Conservation (phyloP, 2,329 filamentous ascomycete genomes). For the Penicillium rolfsii region DNA sequence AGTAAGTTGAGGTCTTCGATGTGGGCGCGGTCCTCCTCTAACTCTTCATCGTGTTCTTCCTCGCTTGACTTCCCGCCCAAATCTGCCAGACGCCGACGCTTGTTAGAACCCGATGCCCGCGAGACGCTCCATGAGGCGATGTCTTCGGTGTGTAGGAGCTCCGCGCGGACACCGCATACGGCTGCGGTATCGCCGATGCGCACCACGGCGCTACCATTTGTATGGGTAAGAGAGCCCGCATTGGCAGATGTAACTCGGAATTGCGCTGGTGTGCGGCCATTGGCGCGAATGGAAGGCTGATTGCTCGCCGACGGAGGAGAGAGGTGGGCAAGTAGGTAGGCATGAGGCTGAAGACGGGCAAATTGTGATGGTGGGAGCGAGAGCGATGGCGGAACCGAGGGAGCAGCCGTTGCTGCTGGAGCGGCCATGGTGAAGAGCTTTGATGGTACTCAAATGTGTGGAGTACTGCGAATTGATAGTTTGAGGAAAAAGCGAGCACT, state of each 20-base stretch:
- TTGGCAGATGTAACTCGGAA: conserved; percentile 76
- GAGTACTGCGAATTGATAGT: conserved; percentile 10
- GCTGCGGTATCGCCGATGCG: conserved; percentile 87
- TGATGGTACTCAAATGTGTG: conserved; percentile 1
- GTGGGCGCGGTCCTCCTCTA: conserved; percentile 49
- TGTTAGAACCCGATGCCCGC: conserved; percentile 38
- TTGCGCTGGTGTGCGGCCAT: conserved; percentile 72
- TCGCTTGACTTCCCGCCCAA: conserved; percentile 22
- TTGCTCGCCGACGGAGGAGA: conserved; percentile 57
- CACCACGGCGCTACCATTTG: conserved; percentile 86
- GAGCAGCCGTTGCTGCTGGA: conserved; percentile 25
- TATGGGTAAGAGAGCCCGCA: conserved; percentile 81
- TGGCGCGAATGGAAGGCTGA: conserved; percentile 70
- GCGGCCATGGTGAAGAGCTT: conserved; percentile 29
- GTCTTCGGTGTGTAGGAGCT: conserved; percentile 75
- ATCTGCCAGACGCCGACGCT: conserved; percentile 35
- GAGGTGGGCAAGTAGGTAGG: conserved; percentile 88
- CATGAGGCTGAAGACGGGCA: conserved; percentile 84
- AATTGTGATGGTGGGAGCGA: conserved; percentile 70
- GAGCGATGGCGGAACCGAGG: conserved; percentile 46
- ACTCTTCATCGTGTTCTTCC: conserved; percentile 26
- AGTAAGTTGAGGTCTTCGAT: conserved; percentile 66
- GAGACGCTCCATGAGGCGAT: conserved; percentile 62
- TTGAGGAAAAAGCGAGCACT: conserved; percentile 22
- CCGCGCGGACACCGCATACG: conserved; percentile 89